Percentiles rank a stretch among this genome's conserved stretches.
Evolutionary conservation across 2,329 filamentous ascomycete species (phyloP).

Genomic region (Claviceps spartinae): DNA sequence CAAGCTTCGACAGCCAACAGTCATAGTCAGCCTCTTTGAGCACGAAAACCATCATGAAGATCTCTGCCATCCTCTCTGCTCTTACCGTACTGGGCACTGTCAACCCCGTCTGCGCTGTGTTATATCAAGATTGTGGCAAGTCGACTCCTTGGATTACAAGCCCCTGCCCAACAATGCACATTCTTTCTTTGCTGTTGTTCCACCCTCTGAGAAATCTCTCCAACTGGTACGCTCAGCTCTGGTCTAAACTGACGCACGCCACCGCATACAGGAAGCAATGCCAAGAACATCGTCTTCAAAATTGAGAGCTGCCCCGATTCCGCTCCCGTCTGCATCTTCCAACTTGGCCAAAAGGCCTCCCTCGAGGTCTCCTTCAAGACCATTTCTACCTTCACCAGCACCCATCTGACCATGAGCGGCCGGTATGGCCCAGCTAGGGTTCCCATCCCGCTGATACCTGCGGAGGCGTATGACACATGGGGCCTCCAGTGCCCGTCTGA

Average conservation of each 20-base stretch:
- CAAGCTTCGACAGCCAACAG: too few species aligned
- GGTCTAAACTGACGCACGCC: too few species aligned
- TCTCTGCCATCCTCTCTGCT: background rate
- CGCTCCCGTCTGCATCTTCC: constrained; percentile 1
- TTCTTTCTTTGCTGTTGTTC: too few species aligned
- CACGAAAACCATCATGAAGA: background rate
- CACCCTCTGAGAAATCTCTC: too few species aligned
- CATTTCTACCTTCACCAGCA: background rate
- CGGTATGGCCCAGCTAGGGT: background rate
- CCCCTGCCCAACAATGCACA: too few species aligned
- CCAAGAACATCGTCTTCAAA: constrained; percentile 1
- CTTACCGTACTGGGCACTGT: background rate
- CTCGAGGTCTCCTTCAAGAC: constrained; percentile 3
- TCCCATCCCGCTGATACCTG: background rate
- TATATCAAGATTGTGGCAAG: constrained; percentile 2
- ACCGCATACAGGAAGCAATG: background rate
- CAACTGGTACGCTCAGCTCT: too few species aligned
- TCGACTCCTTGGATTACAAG: background rate
- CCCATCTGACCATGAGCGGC: background rate
- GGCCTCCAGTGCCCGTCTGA: constrained; percentile 2
- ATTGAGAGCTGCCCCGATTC: constrained; percentile 5
- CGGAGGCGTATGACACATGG: constrained; percentile 3
- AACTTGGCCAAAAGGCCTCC: background rate
- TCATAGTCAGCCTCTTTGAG: too few species aligned
- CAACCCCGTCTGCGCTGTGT: background rate